phyloP scores from a whole-genome alignment of 495 filamentous ascomycete species.

The Clavariopsis aquatica region DNA sequence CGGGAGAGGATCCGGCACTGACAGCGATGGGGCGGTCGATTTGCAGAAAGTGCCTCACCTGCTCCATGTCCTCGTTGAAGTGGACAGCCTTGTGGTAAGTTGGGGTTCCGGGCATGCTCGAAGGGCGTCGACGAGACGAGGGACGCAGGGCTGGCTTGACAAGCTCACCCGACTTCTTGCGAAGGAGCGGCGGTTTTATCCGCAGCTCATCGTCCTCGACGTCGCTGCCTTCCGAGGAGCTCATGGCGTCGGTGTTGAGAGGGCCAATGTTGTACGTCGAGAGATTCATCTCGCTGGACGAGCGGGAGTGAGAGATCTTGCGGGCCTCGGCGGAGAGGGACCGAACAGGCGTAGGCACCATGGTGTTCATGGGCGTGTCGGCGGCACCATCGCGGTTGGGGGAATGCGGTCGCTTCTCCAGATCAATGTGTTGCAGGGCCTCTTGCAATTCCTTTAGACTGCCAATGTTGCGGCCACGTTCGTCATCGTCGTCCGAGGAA shows the following conservation, averaged over 20 bases:
- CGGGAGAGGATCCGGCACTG: slow-evolving; percentile 91
- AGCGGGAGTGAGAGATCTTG: slow-evolving; percentile 78
- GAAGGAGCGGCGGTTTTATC: slow-evolving; percentile 79
- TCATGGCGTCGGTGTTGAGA: slow-evolving; percentile 36
- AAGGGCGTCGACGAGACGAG: slow-evolving; percentile 74
- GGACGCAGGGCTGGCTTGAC: slow-evolving; percentile 89
- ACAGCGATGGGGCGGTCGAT: slow-evolving; percentile 92
- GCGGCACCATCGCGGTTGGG: slow-evolving; percentile 50
- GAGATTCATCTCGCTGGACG: slow-evolving; percentile 67
- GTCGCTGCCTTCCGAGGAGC: slow-evolving; percentile 51
- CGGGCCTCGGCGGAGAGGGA: slow-evolving; percentile 58
- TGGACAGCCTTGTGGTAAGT: slow-evolving; percentile 94
- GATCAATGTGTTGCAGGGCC: slow-evolving; percentile 76
- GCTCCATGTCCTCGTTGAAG: slow-evolving; percentile 91
- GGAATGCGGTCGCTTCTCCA: slow-evolving; percentile 62
- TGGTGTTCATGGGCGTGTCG: slow-evolving; percentile 46
- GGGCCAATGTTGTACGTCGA: slow-evolving; percentile 40
- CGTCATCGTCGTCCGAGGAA: slow-evolving; percentile 86
- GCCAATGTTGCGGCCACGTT: slow-evolving; percentile 60
- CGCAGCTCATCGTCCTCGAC: slow-evolving; percentile 60
- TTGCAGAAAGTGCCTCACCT: slow-evolving; percentile 91
- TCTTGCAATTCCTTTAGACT: slow-evolving; percentile 73
- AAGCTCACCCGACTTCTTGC: slow-evolving; percentile 97
- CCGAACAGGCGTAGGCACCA: slow-evolving; percentile 30
- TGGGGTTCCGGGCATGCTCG: slow-evolving; percentile 95